These are phyloP conservation scores for Leccinellum albellum DNA, from an alignment of 768 basidiomycete species.

Conservation along the genomic window DNA sequence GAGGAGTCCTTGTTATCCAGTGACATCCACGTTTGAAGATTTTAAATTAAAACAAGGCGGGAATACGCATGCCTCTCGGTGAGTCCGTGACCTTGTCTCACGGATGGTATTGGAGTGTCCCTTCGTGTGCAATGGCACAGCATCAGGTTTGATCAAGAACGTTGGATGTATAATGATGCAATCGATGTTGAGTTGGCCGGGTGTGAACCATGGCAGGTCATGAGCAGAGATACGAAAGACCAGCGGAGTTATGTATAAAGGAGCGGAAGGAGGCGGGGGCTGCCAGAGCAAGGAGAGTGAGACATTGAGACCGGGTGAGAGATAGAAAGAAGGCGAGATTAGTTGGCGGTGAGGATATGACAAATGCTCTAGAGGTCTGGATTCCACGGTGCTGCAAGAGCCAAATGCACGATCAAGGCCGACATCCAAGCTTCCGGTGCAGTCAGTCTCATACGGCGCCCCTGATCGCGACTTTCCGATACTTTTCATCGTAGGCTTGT, in stretches of 20 bases:
- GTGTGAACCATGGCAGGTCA: background rate
- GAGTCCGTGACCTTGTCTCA: background rate
- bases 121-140: background rate
- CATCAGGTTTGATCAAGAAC: slow-evolving; percentile 3
- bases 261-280: slow-evolving; percentile 4
- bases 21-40: background rate
- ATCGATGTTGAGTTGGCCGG: background rate
- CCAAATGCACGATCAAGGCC: slow-evolving; percentile 1
- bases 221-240: slow-evolving; percentile 5
- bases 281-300: slow-evolving; percentile 7
- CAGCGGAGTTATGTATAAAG: slow-evolving; percentile 8
- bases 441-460: slow-evolving; percentile 68
- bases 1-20: background rate
- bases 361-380: slow-evolving; percentile 10
- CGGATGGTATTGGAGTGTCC: background rate
- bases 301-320: slow-evolving; percentile 3
- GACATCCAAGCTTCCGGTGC: slow-evolving; percentile 4
- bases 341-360: slow-evolving; percentile 7
- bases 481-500: slow-evolving; percentile 73
- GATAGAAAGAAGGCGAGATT: slow-evolving; percentile 12
- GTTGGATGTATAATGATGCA: slow-evolving; percentile 6
- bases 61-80: background rate
- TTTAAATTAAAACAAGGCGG: background rate
- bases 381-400: slow-evolving; percentile 11
- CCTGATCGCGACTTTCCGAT: slow-evolving; percentile 84